Percentiles rank a stretch among this genome's conserved stretches.
These are phyloP conservation scores for Chlamydomonas sp. DNA, from an alignment of 139 green algal genomes.

Conservation along the genomic window DNA sequence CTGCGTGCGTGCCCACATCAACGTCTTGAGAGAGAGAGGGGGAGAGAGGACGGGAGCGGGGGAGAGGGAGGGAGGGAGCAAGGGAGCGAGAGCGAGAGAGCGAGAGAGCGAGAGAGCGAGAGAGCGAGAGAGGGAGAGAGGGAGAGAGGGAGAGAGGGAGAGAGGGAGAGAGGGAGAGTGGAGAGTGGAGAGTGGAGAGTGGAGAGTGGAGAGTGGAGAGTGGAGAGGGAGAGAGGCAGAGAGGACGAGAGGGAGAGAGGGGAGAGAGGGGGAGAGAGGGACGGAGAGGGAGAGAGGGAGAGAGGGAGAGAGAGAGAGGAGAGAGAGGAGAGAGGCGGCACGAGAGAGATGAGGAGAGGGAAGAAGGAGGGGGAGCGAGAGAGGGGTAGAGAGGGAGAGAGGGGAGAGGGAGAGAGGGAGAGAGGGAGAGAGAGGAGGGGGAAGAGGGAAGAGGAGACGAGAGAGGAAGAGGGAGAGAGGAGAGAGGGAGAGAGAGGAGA, in stretches of 20 bases:
- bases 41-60: not conserved
- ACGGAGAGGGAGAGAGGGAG: too few relatives aligned
- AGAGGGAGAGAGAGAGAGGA: not conserved
- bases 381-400: not conserved
- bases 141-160: not conserved
- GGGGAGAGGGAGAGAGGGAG: not conserved
- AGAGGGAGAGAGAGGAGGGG: not conserved
- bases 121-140: too few relatives aligned
- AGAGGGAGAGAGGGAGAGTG: too few relatives aligned
- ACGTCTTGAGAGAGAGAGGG: not conserved
- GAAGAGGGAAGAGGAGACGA: not conserved
- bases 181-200: too few relatives aligned
- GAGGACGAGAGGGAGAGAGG: too few relatives aligned
- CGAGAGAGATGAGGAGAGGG: not conserved
- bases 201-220: too few relatives aligned
- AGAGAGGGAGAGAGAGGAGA: too few relatives aligned
- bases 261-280: too few relatives aligned
- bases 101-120: too few relatives aligned
- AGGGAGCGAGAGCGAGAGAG: too few relatives aligned
- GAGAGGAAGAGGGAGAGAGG: too few relatives aligned
- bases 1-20: conserved; percentile 36
- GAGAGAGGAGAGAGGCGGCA: not conserved
- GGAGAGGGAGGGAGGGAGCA: not conserved
- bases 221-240: too few relatives aligned
- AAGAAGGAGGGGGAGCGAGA: not conserved